A percentile compares a stretch with the other conserved stretches of the same genome.
Conservation (phyloP, 352 stramenopile genomes). For the Globisporangium echinulatum region DNA sequence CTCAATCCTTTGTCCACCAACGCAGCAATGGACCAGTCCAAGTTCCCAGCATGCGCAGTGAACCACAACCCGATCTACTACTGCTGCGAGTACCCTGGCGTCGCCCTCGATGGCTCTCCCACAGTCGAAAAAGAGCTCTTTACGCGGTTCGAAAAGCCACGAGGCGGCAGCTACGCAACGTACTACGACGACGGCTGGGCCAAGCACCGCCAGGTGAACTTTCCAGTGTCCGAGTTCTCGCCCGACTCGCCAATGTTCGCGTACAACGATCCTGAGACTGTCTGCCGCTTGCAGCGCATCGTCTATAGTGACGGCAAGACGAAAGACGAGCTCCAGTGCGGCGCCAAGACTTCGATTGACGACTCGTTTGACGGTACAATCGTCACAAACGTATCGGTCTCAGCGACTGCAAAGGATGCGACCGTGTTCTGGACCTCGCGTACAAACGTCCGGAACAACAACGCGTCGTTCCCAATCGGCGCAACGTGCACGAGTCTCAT, state of each 20-base stretch:
- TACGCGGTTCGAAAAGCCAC: slow-evolving; percentile 21
- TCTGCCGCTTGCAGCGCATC: slow-evolving; percentile 12
- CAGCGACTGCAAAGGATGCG: slow-evolving; percentile 7
- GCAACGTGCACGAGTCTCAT: slow-evolving; percentile 24
- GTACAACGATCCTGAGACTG: slow-evolving; percentile 9
- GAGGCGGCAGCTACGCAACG: slow-evolving; percentile 8
- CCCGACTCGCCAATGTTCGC: slow-evolving; percentile 9
- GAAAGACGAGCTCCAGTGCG: slow-evolving; percentile 13
- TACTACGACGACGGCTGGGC: slow-evolving; percentile 19
- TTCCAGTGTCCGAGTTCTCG: slow-evolving; percentile 16
- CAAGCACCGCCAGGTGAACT: slow-evolving; percentile 21
- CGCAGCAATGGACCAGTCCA: slow-evolving; percentile 9
- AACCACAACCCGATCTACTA: slow-evolving; percentile 21
- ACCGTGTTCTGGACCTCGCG: slow-evolving; percentile 35
- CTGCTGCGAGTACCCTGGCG: slow-evolving; percentile 21
- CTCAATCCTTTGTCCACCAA: neutral
- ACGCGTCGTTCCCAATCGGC: slow-evolving; percentile 37
- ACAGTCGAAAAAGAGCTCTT: slow-evolving; percentile 18
- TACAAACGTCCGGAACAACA: slow-evolving; percentile 41
- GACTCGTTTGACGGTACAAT: slow-evolving; percentile 6
- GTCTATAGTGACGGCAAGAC: slow-evolving; percentile 3
- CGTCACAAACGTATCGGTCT: slow-evolving; percentile 8
- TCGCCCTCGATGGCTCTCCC: neutral
- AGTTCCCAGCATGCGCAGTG: slow-evolving; percentile 20
- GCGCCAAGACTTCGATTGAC: slow-evolving; percentile 4